A percentile compares a stretch with the other conserved stretches of the same genome.
Conservation (phyloP, 2,329 filamentous ascomycete genomes). For the Talaromyces sp. region DNA sequence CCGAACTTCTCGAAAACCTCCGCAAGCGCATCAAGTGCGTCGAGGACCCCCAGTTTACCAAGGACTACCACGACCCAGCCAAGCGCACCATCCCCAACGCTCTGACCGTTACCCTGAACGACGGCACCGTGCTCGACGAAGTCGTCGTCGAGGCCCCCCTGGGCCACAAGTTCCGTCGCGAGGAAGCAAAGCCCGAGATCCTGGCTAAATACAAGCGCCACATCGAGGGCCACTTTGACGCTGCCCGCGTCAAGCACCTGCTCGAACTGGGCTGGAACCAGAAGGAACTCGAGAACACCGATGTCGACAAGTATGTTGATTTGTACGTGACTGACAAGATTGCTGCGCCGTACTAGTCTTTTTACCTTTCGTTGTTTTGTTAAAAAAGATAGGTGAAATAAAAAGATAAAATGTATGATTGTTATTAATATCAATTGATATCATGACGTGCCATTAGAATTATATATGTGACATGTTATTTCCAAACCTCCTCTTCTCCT, state of each 20-base stretch:
- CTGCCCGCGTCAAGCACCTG: conserved; percentile 73
- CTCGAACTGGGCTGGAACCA: conserved; percentile 72
- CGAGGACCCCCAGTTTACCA: conserved; percentile 90
- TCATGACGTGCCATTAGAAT: background rate
- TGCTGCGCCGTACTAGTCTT: conserved; percentile 16
- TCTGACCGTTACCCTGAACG: conserved; percentile 87
- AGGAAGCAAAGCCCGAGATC: conserved; percentile 97
- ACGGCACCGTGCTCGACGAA: conserved; percentile 87
- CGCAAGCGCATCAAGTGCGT: conserved; percentile 93
- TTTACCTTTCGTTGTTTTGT: background rate
- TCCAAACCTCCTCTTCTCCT: background rate
- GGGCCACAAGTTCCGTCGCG: conserved; percentile 81
- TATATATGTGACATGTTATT: background rate
- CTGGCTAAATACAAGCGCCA: conserved; percentile 93
- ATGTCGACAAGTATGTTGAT: conserved; percentile 91
- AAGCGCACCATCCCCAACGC: conserved; percentile 98
- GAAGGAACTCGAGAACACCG: conserved; percentile 69
- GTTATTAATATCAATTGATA: background rate
- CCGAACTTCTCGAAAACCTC: conserved; percentile 81
- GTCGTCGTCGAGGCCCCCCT: conserved; percentile 90
- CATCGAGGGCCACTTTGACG: conserved; percentile 73
- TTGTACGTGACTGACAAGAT: conserved; percentile 61
- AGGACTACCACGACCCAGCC: conserved; percentile 88
- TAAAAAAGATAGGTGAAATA: background rate
- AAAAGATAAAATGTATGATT: background rate